Conservation (phyloP, 257 asterid species). For the Solanum boliviense region DNA sequence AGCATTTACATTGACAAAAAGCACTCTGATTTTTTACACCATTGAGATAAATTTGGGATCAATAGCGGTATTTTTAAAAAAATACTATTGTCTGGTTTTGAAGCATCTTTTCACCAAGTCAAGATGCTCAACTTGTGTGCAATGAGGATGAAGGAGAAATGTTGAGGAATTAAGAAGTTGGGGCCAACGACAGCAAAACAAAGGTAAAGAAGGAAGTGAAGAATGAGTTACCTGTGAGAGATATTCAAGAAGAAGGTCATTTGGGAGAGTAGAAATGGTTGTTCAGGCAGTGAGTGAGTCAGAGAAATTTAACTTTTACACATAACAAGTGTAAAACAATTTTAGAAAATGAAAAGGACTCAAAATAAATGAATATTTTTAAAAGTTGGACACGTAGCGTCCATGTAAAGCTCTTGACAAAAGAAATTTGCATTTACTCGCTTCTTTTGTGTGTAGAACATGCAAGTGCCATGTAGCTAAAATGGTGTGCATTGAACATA, state of each 20-base stretch:
- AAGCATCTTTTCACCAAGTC: background rate
- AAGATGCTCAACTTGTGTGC: background rate
- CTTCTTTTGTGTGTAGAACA: background rate
- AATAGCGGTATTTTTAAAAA: background rate
- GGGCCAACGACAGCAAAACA: background rate
- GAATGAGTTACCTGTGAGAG: background rate
- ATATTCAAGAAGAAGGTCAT: background rate
- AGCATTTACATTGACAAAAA: background rate
- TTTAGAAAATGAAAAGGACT: background rate
- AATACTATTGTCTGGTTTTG: background rate
- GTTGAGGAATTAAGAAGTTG: background rate
- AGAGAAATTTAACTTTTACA: background rate
- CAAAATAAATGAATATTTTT: background rate
- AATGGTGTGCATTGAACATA: background rate
- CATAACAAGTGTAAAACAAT: background rate
- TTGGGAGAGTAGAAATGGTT: background rate
- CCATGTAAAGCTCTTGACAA: background rate
- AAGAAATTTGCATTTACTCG: background rate
- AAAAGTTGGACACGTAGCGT: background rate
- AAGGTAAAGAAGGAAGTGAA: background rate
- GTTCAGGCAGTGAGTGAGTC: background rate
- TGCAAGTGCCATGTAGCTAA: background rate
- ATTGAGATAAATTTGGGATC: background rate
- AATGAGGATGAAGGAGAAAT: background rate
- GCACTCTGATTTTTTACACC: background rate